Conservation (phyloP, 148 eudicot species). For the Tetragonia tetragonoides region DNA sequence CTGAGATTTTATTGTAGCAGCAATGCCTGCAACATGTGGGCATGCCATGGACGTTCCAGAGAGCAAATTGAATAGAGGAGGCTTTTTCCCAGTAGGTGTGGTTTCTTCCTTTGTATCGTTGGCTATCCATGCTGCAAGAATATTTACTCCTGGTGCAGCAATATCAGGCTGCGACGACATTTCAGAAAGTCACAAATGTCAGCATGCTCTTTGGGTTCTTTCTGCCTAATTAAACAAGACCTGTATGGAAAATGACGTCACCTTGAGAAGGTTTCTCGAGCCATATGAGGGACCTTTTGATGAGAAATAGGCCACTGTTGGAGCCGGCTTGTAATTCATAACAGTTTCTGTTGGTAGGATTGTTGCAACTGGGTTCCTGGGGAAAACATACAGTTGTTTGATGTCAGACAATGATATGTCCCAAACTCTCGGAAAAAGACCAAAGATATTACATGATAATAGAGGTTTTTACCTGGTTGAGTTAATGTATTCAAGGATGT, state of each 20-base stretch:
- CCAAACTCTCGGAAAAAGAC: too few relatives aligned
- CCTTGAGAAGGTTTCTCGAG: conserved; percentile 56
- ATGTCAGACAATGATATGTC: background rate
- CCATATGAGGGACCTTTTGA: conserved; percentile 59
- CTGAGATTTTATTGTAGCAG: conserved; percentile 56
- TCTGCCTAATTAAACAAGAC: background rate
- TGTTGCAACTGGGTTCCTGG: conserved; percentile 57
- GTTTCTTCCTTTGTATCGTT: conserved; percentile 35
- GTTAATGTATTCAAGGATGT: conserved; percentile 43
- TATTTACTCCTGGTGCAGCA: conserved; percentile 76
- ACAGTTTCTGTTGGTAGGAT: conserved; percentile 39
- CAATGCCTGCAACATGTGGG: conserved; percentile 71
- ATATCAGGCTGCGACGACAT: conserved; percentile 56
- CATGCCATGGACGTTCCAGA: conserved; percentile 82
- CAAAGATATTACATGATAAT: too few relatives aligned
- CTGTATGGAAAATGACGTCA: background rate
- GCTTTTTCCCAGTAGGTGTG: conserved; percentile 31
- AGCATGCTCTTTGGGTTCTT: background rate
- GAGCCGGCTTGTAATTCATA: conserved; percentile 56
- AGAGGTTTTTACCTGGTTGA: conserved; percentile 43
- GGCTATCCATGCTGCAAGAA: conserved; percentile 69
- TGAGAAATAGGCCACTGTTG: conserved; percentile 54
- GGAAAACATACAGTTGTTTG: background rate
- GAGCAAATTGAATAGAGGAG: conserved; percentile 48
- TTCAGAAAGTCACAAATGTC: background rate